phyloP scores from a whole-genome alignment of 306 rosid species.

The Medicago lupulina region DNA sequence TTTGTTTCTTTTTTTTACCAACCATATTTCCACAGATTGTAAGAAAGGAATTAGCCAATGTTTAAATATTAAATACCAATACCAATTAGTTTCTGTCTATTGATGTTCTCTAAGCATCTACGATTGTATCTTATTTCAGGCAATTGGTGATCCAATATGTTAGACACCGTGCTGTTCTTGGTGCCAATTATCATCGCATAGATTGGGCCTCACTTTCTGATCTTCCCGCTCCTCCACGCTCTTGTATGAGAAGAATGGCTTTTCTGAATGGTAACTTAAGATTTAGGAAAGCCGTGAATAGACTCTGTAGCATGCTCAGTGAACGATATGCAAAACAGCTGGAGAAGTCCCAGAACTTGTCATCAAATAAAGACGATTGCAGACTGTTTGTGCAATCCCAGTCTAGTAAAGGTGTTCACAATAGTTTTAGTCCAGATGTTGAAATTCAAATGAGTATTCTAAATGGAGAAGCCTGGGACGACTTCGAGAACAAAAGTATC shows the following conservation, averaged over 20 bases:
- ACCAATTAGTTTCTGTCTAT: background rate
- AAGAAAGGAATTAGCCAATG: constrained; percentile 4
- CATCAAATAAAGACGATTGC: constrained; percentile 53
- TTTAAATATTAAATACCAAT: background rate
- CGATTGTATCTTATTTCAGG: constrained; percentile 58
- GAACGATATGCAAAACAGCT: constrained; percentile 67
- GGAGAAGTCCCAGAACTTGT: constrained; percentile 55
- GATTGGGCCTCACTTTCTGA: constrained; percentile 75
- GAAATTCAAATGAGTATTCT: constrained; percentile 46
- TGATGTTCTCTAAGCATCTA: constrained; percentile 33
- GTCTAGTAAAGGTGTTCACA: constrained; percentile 41
- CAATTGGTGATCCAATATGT: constrained; percentile 82
- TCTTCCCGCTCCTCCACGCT: constrained; percentile 78
- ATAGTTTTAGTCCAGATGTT: constrained; percentile 33
- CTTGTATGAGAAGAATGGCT: constrained; percentile 79
- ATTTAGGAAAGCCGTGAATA: constrained; percentile 75
- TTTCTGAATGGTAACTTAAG: constrained; percentile 58
- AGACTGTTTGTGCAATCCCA: constrained; percentile 51
- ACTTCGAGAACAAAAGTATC: constrained; percentile 63
- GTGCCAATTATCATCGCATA: constrained; percentile 71
- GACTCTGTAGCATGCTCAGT: constrained; percentile 82
- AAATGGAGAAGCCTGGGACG: constrained; percentile 79
- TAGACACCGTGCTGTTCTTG: constrained; percentile 78
- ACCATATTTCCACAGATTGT: background rate
- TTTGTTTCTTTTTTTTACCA: background rate